phyloP scores from a whole-genome alignment of 768 basidiomycete genomes.

The Lactifluus rugatus region DNA sequence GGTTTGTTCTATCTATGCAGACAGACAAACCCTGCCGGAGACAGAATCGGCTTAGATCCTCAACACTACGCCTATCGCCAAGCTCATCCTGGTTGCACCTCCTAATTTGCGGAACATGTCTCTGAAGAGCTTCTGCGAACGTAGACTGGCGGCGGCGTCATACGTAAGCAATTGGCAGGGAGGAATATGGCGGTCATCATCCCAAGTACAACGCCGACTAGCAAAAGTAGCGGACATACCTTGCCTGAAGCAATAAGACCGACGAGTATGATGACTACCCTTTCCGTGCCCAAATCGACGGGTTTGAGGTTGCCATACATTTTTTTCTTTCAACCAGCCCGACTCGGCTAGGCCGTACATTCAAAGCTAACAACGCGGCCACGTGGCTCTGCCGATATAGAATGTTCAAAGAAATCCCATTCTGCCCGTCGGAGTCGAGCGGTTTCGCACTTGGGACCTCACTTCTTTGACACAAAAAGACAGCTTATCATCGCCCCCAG shows the following conservation, averaged over 20 bases:
- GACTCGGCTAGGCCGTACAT: slow-evolving; percentile 10
- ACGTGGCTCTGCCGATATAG: slow-evolving; percentile 18
- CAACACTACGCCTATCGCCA: slow-evolving; percentile 57
- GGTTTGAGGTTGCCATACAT: slow-evolving; percentile 5
- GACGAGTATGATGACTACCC: slow-evolving; percentile 9
- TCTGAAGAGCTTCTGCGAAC: slow-evolving; percentile 63
- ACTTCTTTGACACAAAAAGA: slow-evolving; percentile 17
- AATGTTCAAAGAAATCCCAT: slow-evolving; percentile 10
- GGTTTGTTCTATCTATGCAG: slow-evolving; percentile 72
- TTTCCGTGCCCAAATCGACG: slow-evolving; percentile 10
- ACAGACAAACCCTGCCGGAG: slow-evolving; percentile 56
- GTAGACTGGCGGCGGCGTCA: slow-evolving; percentile 36
- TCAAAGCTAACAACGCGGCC: slow-evolving; percentile 4
- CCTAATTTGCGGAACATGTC: slow-evolving; percentile 47
- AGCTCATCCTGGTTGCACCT: slow-evolving; percentile 79
- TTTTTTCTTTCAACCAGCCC: slow-evolving; percentile 13
- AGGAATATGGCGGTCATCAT: no score
- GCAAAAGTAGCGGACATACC: not conserved
- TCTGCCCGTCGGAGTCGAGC: slow-evolving; percentile 14
- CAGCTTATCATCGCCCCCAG: slow-evolving; percentile 6
- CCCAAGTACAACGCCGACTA: not conserved
- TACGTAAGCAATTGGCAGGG: slow-evolving; percentile 22
- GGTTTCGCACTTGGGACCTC: slow-evolving; percentile 4
- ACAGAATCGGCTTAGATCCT: slow-evolving; percentile 42
- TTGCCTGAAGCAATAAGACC: not conserved